Evolutionary conservation across 78 protist genomes (phyloP).

Genomic region (Isochrysis galbana): DNA sequence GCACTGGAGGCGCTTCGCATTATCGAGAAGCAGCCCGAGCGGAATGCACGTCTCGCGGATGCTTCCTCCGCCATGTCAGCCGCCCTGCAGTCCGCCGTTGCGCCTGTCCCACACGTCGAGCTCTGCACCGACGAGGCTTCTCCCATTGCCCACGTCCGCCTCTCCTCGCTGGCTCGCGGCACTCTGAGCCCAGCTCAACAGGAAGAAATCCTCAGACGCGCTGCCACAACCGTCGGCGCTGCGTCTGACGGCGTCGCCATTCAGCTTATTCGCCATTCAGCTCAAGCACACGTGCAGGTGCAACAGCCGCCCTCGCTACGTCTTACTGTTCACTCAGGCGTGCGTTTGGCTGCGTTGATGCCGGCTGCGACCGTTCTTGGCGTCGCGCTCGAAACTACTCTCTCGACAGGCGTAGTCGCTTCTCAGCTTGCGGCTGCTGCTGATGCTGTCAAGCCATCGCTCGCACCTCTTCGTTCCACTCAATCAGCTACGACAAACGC

Average conservation of each 20-base stretch:
- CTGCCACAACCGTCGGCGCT: not conserved
- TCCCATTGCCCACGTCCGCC: conserved; percentile 8
- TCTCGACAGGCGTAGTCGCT: not conserved
- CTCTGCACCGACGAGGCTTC: not conserved
- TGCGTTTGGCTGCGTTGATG: not conserved
- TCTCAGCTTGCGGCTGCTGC: not conserved
- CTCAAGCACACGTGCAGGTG: not conserved
- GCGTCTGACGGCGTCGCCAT: not conserved
- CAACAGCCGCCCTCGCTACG: not conserved
- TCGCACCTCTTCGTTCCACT: no score
- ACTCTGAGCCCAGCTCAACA: not conserved
- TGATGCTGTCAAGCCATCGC: not conserved
- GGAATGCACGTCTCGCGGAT: not conserved
- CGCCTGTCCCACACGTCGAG: not conserved
- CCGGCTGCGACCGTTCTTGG: not conserved
- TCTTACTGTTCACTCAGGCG: not conserved
- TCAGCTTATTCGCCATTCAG: not conserved
- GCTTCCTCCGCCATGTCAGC: not conserved
- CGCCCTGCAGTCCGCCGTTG: not conserved
- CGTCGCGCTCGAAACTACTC: not conserved
- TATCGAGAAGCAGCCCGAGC: conserved; percentile 28
- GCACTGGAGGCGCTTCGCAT: conserved; percentile 57
- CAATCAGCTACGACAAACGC: not conserved
- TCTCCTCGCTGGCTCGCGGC: not conserved
- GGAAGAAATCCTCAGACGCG: not conserved